Percentiles rank a stretch among this genome's conserved stretches.
Conservation (phyloP, 371 early-diverging fungal genomes). For the Homolaphlyctis polyrhiza region DNA sequence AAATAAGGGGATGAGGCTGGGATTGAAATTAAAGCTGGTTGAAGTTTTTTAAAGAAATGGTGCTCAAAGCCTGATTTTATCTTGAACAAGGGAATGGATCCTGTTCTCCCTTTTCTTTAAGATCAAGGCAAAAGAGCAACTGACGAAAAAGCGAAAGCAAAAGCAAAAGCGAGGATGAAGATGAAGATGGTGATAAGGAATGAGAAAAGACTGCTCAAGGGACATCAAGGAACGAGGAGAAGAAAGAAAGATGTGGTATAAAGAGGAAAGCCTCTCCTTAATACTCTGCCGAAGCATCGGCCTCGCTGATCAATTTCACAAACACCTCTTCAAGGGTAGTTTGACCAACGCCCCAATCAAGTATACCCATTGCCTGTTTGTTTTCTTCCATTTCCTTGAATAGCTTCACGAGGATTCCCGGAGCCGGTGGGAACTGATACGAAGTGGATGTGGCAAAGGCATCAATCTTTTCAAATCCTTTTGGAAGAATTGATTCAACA, state of each 20-base stretch:
- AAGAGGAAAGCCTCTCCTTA: not conserved
- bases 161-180: no score
- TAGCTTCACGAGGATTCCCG: constrained; percentile 12
- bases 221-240: no score
- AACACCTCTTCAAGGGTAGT: constrained; percentile 61
- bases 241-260: not conserved
- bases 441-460: constrained; percentile 44
- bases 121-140: no score
- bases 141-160: no score
- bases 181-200: no score
- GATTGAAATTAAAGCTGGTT: no score
- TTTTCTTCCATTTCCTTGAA: constrained; percentile 41
- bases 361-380: constrained; percentile 37
- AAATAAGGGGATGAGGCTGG: no score
- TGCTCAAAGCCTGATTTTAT: no score
- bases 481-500: constrained; percentile 49
- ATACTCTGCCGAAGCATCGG: not conserved
- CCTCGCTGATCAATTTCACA: constrained; percentile 30
- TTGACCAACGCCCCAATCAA: constrained; percentile 67
- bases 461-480: constrained; percentile 42
- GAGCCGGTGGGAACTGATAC: constrained; percentile 54
- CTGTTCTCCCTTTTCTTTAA: no score
- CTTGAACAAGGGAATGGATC: no score
- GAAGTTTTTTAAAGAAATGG: no score
- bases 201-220: no score